A percentile compares a stretch with the other conserved stretches of the same genome.
Conservation (phyloP, 305 asterid species). For the Fraxinus ornus region DNA sequence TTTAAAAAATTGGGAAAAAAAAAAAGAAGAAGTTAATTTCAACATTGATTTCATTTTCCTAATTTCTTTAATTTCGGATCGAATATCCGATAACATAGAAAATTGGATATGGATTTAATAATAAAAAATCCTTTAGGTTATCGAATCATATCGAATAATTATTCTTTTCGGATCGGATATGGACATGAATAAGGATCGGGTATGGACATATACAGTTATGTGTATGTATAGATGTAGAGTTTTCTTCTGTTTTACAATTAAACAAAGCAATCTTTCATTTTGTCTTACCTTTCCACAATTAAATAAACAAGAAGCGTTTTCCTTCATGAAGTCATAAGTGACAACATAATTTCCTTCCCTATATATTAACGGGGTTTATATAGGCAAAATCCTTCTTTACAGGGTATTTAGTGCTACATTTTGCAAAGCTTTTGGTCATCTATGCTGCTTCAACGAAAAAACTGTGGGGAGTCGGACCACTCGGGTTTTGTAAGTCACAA, state of each 20-base stretch:
- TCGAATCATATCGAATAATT: too few relatives aligned
- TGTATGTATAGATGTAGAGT: background rate
- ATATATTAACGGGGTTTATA: conserved; percentile 2
- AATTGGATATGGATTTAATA: too few relatives aligned
- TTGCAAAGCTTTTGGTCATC: conserved; percentile 46
- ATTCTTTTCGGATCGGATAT: too few relatives aligned
- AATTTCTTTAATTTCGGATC: too few relatives aligned
- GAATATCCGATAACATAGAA: too few relatives aligned
- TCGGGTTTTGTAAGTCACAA: conserved; percentile 31
- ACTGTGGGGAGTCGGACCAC: conserved; percentile 48
- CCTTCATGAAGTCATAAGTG: background rate
- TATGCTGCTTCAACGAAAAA: conserved; percentile 36
- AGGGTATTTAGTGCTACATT: conserved; percentile 39
- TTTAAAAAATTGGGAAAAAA: too few relatives aligned
- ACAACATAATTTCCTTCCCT: background rate
- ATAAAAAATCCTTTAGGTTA: too few relatives aligned
- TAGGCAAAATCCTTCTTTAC: conserved; percentile 1
- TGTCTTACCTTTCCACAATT: background rate
- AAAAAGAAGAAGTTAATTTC: too few relatives aligned
- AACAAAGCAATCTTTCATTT: background rate
- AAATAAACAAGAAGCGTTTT: background rate
- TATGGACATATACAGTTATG: too few relatives aligned
- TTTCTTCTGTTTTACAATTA: background rate
- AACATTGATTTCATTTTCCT: too few relatives aligned
- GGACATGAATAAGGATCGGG: too few relatives aligned